Base-by-base conservation (phyloP, 441 rosid genomes). In the Breynia disticha region DNA sequence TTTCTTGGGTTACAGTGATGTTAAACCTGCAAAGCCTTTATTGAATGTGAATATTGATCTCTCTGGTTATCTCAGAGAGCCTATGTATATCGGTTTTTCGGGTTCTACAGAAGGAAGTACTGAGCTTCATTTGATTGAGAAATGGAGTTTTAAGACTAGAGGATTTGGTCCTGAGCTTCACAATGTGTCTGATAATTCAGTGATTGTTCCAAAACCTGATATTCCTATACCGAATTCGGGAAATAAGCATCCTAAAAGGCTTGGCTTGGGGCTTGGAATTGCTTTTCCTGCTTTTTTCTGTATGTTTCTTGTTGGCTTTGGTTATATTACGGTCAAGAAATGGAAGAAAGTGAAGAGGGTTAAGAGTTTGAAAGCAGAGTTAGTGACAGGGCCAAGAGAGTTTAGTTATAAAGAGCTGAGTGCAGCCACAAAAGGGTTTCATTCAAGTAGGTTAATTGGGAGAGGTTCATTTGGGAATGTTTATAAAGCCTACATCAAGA, bases 381-480 rank as follows among this genome's bases (percentile, higher is more conserved):
- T 79, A 7, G 62, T 89, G 68, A 61, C 89, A 0, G 87, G 95
- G 46, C 80, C 91, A 16, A 81, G 76, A 53, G 79, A 82, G 67
- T 88, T 81, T 55, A 74, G 74, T 28, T 91, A 84, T 71, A 91
- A 59, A 64, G 95, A 88, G 55, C 73, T 91, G 18, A 74, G 76
- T 48, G 24, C 55, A 37, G 95, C 98, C 19, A 88, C 98, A 0
- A 79, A 67, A 72, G 97, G 93, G 65, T 88, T 93, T 63, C 93
- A 93, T 52, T 65, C 87, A 2, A 81, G 85, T 60, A 73, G 96
- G 65, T 79, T 93, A 46, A 73, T 88, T 2, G 98, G 98, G 3
- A 65, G 62, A 18, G 97, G 98, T 2, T 85, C 97, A 14, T 93
- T 93, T 59, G 96, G 97, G 32, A 79, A 87, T 39, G 97, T 93